Conservation (phyloP, 1,284 basidiomycete species). For the Ganoderma sp. region DNA sequence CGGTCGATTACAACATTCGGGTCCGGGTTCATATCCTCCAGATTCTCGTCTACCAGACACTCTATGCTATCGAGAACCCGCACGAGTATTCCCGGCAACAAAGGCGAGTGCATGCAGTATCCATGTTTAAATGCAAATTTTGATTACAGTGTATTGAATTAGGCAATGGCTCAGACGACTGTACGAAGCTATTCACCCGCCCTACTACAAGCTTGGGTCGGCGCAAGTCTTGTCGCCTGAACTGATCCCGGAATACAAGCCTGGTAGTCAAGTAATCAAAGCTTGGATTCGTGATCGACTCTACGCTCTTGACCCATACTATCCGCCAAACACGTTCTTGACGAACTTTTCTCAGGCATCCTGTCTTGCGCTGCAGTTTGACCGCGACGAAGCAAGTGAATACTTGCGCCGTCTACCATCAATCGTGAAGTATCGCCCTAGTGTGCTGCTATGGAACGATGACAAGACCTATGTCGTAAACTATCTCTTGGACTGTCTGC, state of each 20-base stretch:
- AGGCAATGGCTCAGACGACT: conserved; percentile 36
- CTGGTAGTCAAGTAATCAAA: conserved; percentile 44
- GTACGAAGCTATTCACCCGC: conserved; percentile 35
- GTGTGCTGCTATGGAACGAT: conserved; percentile 19
- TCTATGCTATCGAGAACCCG: conserved; percentile 36
- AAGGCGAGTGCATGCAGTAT: conserved; percentile 31
- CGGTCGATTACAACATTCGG: conserved; percentile 46
- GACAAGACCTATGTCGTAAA: conserved; percentile 41
- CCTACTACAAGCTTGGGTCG: conserved; percentile 34
- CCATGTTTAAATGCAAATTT: background rate
- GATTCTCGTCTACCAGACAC: conserved; percentile 49
- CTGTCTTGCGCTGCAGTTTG: conserved; percentile 36
- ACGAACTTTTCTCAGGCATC: conserved; percentile 32
- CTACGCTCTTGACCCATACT: conserved; percentile 33
- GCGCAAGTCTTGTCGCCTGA: conserved; percentile 40
- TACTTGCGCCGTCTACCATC: conserved; percentile 30
- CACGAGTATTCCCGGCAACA: conserved; percentile 24
- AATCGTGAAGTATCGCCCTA: conserved; percentile 26
- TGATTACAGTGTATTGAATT: background rate
- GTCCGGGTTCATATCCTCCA: conserved; percentile 55
- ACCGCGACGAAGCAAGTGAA: conserved; percentile 13
- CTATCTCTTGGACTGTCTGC: conserved; percentile 43
- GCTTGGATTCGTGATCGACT: conserved; percentile 50
- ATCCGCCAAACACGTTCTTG: conserved; percentile 22
- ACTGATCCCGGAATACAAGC: conserved; percentile 45